Base-by-base conservation (phyloP, 306 rosid genomes). In the Psophocarpus tetragonolobus region DNA sequence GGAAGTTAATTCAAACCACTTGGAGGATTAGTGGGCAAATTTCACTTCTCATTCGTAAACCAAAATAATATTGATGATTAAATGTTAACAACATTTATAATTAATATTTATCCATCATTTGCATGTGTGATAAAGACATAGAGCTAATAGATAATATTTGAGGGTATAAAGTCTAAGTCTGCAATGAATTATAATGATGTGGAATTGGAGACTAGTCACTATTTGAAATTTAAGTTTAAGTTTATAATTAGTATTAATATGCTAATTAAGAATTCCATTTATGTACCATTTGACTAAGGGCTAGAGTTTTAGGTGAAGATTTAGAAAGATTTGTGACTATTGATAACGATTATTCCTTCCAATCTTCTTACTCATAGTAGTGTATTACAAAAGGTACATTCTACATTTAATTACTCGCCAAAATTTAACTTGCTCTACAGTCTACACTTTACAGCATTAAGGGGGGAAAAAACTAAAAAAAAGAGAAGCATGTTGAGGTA, bases 301-400 rank as follows among this genome's bases (percentile, higher is more conserved):
- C 29, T 7, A 6, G 17, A 44, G 56, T 42, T 50, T 84, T 82
- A 80, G 84, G 90, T 84, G 84, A 70, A n/a, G 92, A 88, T 80
- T 74, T 74, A 27, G 92, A 88, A 83, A 84, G 90, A 82, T 64
- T 23, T 35, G 56, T 60, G 84, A 81, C 84, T 44, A 45, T 27
- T 69, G 78, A 81, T 69, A 64, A 68, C 60, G 84, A 70, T 64
- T 18, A 67, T 79, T 58, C 23, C 17, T 5, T 24, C 73, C 23
- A 7, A 38, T 35, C 45, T 68, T 1, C 42, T 50, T 18, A 0
- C 29, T 15, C 44, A 3, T 18, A 1, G 0, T 8, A 13, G 45
- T 21, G 47, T 39, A 66, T 18, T n/a, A 42, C 44, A 38, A 23
- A 54, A 26, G 41, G 29, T 10, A 18, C 45, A 20, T 29, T 53